Conservation (phyloP, 805 yeast species). For the Kazachstania bromeliacearum region DNA sequence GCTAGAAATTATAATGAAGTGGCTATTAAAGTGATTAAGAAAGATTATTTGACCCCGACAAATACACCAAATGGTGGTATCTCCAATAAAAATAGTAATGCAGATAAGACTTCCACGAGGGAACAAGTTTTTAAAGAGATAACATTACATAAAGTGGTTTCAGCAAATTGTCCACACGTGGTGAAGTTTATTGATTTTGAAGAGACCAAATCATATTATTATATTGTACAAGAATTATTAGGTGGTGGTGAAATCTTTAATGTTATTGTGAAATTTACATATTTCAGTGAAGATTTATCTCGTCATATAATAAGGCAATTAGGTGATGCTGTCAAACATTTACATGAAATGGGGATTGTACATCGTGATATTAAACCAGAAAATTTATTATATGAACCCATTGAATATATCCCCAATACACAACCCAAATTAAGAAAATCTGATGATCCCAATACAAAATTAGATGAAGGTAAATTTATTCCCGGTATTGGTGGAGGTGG, state of each 20-base stretch:
- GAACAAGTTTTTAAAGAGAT: slow-evolving; percentile 75
- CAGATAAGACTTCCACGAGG: slow-evolving; percentile 20
- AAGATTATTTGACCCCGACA: slow-evolving; percentile 55
- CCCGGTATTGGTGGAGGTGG: slow-evolving; percentile 88
- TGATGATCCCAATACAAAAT: slow-evolving; percentile 59
- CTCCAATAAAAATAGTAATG: slow-evolving; percentile 7
- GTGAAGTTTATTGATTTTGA: slow-evolving; percentile 57
- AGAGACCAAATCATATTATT: slow-evolving; percentile 52
- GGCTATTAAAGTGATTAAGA: slow-evolving; percentile 55
- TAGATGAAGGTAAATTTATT: slow-evolving; percentile 79
- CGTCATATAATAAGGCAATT: slow-evolving; percentile 58
- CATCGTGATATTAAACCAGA: slow-evolving; percentile 83
- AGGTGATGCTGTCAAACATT: slow-evolving; percentile 52
- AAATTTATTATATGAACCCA: slow-evolving; percentile 56
- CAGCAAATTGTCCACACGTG: slow-evolving; percentile 44
- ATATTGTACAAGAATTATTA: slow-evolving; percentile 64
- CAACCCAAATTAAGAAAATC: slow-evolving; percentile 40
- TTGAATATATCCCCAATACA: slow-evolving; percentile 39
- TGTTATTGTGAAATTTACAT: slow-evolving; percentile 57
- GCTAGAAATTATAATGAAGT: slow-evolving; percentile 25
- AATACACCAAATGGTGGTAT: slow-evolving; percentile 2
- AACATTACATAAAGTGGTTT: slow-evolving; percentile 52
- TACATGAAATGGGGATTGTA: slow-evolving; percentile 70
- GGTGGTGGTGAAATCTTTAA: slow-evolving; percentile 70
- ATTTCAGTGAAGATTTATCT: slow-evolving; percentile 54